phyloP scores from a whole-genome alignment of 1,284 basidiomycete genomes.

The Athelia psychrophila region DNA sequence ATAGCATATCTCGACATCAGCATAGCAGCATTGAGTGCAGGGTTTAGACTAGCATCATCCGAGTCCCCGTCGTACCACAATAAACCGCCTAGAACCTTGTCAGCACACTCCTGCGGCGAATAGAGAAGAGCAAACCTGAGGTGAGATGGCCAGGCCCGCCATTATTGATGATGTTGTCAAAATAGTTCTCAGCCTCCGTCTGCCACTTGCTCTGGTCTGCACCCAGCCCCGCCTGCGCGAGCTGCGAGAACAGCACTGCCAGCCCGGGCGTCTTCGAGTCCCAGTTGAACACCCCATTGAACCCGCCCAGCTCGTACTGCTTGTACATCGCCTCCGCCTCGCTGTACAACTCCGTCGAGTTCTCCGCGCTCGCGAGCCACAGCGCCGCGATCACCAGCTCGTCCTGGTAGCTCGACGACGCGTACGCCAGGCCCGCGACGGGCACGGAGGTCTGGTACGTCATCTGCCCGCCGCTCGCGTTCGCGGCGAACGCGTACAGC shows the following conservation, averaged over 20 bases:
- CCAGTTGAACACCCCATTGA: constrained; percentile 82
- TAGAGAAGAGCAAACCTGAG: constrained; percentile 34
- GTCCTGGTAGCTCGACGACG: constrained; percentile 69
- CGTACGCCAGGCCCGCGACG: constrained; percentile 61
- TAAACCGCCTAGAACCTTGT: constrained; percentile 59
- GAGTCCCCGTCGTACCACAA: constrained; percentile 82
- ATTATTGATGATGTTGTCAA: constrained; percentile 69
- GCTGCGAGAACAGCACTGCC: constrained; percentile 70
- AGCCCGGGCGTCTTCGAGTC: constrained; percentile 79
- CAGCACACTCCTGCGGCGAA: not conserved
- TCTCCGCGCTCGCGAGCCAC: constrained; percentile 72
- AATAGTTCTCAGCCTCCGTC: constrained; percentile 68
- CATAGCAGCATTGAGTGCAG: constrained; percentile 84
- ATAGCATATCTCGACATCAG: constrained; percentile 75
- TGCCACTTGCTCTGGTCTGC: constrained; percentile 68
- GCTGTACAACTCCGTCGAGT: constrained; percentile 56
- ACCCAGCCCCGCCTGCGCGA: constrained; percentile 50
- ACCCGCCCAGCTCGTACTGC: constrained; percentile 51
- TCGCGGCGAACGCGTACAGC: constrained; percentile 72
- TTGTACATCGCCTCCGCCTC: constrained; percentile 67
- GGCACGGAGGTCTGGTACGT: constrained; percentile 70
- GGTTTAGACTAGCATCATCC: constrained; percentile 77
- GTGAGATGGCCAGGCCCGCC: constrained; percentile 54
- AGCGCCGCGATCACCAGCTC: constrained; percentile 75
- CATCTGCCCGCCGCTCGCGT: constrained; percentile 51